Base-by-base conservation (phyloP, 73 alveolate genomes). In the Urostyla sp. region DNA sequence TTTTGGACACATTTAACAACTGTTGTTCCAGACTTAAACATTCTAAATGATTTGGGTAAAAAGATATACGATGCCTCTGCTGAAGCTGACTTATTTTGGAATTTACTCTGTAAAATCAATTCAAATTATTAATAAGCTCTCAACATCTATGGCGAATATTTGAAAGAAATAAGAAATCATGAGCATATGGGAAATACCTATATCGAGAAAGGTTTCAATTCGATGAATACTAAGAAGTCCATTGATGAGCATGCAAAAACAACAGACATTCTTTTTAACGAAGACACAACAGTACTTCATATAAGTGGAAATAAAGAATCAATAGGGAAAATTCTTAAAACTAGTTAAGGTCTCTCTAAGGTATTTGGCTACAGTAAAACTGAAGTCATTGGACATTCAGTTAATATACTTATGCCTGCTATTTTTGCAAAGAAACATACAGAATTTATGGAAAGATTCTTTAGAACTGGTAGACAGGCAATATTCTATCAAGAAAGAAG, bases 391-490 rank as follows among this genome's bases (percentile, higher is more conserved):
- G 89, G 89, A n/a, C 81, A 77, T 34, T 40, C 80, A 40, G 27
- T 77, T 6, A 77, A 60, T 46, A 77, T 77, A 5, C 67, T 77
- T 4, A 77, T 77, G 89, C 89, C 89, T 37, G 46, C 89, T 24
- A 60, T 77, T 30, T 77, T 77, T 48, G 80, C 72, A 37, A 77
- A 61, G 48, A 77, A 60, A 18, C 89, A 77, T 30, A 28, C 66
- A 4, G 89, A 77, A 30, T 77, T 77, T 40, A 58, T 77, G 89
- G 89, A 77, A 30, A 44, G 89, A 34, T 77, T 44, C 74, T 77
- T 77, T 35, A 59, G 74, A 23, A 77, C 89, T 45, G 89, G 89
- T 24, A 58, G 75, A 53, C 36, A 77, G 49, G 57, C 34, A 0
- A 77, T 77, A 18, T 60, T 77, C 74, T 54, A 77, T 24, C 24